Evolutionary conservation across 1,284 basidiomycete genomes (phyloP), one percentile per base, ranked within the genome.

Genomic region (Athelia sp.): DNA sequence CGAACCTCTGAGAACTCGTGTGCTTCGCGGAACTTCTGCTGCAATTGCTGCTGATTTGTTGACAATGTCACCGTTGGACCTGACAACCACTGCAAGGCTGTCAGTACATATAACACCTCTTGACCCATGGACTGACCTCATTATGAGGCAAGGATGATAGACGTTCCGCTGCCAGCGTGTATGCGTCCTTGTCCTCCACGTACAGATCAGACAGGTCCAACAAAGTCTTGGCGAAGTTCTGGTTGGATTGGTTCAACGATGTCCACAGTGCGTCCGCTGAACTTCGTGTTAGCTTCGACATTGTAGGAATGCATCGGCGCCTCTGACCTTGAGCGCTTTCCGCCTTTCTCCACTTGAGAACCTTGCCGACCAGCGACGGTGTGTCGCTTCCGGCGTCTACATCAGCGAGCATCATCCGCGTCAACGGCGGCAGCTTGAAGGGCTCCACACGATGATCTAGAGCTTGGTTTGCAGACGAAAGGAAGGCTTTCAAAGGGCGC

Each of bases 361-460:
- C 94, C 64, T 91, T 87, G 24, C 88, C 83, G 3, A 94, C 92
- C 48, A 97, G 81, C 43, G 89, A 90, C 1, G 95, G 95, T 1
- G 95, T 97, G 62, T 97, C 89, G 57, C 89, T 94, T 10, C 94
- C 94, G 2, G 90, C 90, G 59, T 95, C 90, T 4, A 98, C 91
- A 61, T 98, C 94, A 21, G 93, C 95, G 26, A 98, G 76, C 67
- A 97, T 78, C 29, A 98, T 75, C 36, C 90, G 75, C 17, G 90
- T 83, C 43, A 83, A 70, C 0, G 87, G 88, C 1, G 94, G 94
- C 19, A 98, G 81, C 47, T 79, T 75, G 66, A 97, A 92, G 1
- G 83, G 78, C 49, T 73, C 66, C 10, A 87, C 76, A 40, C 61
- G 65, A 58, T 85, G 80, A 58, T 88, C 81, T 90, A 90, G 92